Evolutionary conservation across 768 basidiomycete genomes (phyloP), one percentile per base, ranked within the genome.

Genomic region (Tylopilus sp.): DNA sequence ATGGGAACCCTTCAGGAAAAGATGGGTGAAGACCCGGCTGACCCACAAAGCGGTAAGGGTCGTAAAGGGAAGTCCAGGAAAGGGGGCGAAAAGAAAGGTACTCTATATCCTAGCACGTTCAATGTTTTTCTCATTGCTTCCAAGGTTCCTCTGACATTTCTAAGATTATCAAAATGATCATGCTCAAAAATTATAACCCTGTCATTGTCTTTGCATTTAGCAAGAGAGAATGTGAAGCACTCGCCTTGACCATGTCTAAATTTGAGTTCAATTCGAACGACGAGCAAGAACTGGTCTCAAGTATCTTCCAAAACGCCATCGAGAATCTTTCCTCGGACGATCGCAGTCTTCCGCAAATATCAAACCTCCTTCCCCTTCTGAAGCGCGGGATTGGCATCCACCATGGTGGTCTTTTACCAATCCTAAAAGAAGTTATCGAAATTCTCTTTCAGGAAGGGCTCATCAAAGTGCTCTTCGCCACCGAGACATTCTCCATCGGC

Each of bases 201-300:
- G 95, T 98, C 58, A 99, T 99, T 65, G 86, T 98, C 50, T 99
- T 99, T 71, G 91, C 96, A 6, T 99, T 99, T 74, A 92, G 91
- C 74, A 98, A 98, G 70, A 86, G 95, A 46, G 96, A 98, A 75
- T 98, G 97, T 70, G 97, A 99, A 72, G 85, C 82, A 0, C 81
- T 97, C 29, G 97, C 97, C 3, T 77, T 97, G 55, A 86, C 83
- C 28, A 82, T 98, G 76, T 87, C 89, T n/a, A 98, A 98, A 69
- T 83, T 94, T 58, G 95, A 98, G 63, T 93, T 96, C 77, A 99
- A 94, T 66, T 81, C 87, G 3, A 82, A 87, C 17, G 94, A 96
- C 34, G 97, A 99, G 71, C 90, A 93, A 60, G 89, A 90, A 42
- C 78, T 89, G 36, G 87, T 97, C 42, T 72, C 80, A 28, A 89